Evolutionary conservation across 2,329 filamentous ascomycete species (phyloP).

Genomic region (Mycosphaerella sp.): DNA sequence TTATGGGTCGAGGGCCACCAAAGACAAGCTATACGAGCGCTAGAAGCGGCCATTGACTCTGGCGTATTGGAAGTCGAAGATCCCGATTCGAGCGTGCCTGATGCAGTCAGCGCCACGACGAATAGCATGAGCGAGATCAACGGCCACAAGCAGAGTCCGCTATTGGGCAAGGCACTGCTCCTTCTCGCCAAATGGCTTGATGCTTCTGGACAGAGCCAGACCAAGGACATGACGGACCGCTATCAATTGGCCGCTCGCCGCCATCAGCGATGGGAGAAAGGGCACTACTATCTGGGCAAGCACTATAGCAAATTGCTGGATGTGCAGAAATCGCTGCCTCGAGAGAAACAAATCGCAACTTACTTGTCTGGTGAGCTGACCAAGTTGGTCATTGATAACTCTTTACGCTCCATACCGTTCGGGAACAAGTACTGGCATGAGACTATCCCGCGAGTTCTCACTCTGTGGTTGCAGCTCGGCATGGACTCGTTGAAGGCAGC

Average conservation of each 20-base stretch:
- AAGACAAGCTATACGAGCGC: slow-evolving; percentile 85
- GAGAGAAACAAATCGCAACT: slow-evolving; percentile 58
- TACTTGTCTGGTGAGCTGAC: slow-evolving; percentile 71
- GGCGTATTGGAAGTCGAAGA: slow-evolving; percentile 57
- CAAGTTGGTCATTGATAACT: slow-evolving; percentile 89
- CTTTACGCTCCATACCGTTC: slow-evolving; percentile 74
- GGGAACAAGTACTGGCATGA: slow-evolving; percentile 96
- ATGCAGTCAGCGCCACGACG: slow-evolving; percentile 3
- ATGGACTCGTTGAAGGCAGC: slow-evolving; percentile 51
- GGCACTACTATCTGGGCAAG: slow-evolving; percentile 91
- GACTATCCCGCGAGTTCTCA: slow-evolving; percentile 83
- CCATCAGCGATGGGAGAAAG: slow-evolving; percentile 77
- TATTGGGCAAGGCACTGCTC: slow-evolving; percentile 74
- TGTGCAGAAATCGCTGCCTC: slow-evolving; percentile 70
- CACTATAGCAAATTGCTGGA: slow-evolving; percentile 97
- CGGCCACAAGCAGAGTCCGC: slow-evolving; percentile 47
- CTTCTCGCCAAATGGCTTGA: slow-evolving; percentile 96
- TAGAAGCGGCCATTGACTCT: slow-evolving; percentile 77
- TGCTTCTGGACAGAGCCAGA: slow-evolving; percentile 85
- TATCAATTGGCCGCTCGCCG: slow-evolving; percentile 77
- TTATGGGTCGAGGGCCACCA: slow-evolving; percentile 92
- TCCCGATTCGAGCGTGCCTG: slow-evolving; percentile 9
- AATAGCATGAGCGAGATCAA: slow-evolving; percentile 24
- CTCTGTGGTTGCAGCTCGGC: slow-evolving; percentile 89
- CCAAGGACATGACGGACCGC: slow-evolving; percentile 67